These are phyloP conservation scores for Symbiodinium pilosum DNA, from an alignment of 73 alveolate genomes.

Conservation along the genomic window DNA sequence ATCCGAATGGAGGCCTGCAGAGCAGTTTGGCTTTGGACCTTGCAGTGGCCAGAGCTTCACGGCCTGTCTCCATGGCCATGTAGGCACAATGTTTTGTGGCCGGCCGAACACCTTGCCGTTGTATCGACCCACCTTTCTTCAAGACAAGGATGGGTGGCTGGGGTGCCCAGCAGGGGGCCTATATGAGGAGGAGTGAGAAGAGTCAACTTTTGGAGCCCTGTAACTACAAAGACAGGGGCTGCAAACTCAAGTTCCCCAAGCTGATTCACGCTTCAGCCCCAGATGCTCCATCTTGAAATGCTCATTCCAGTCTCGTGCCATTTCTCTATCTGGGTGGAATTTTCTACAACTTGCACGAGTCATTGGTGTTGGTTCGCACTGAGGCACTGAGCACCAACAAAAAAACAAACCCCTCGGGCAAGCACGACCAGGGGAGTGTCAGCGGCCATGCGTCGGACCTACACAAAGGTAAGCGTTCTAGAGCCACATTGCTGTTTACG, in stretches of 20 bases:
- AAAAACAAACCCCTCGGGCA: background rate
- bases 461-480: background rate
- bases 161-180: too few species aligned
- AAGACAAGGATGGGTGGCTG: background rate
- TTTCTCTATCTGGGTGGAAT: too few species aligned
- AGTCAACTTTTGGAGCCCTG: too few species aligned
- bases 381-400: too few species aligned
- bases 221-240: too few species aligned
- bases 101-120: conserved; percentile 35
- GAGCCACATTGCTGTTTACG: background rate
- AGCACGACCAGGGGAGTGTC: conserved; percentile 43
- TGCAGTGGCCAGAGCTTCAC: background rate
- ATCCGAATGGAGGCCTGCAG: conserved; percentile 49
- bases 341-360: background rate
- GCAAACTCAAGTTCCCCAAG: too few species aligned
- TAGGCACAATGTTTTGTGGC: conserved; percentile 37
- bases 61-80: conserved; percentile 84
- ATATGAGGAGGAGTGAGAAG: too few species aligned
- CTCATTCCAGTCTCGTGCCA: too few species aligned
- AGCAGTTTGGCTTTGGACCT: background rate
- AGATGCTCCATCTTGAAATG: too few species aligned
- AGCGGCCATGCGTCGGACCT: conserved; percentile 62
- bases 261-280: too few species aligned
- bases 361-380: too few species aligned
- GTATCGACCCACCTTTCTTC: conserved; percentile 35